These are phyloP conservation scores for Neocucurbitaria cava DNA, from an alignment of 2,329 filamentous ascomycete genomes.

Conservation along the genomic window DNA sequence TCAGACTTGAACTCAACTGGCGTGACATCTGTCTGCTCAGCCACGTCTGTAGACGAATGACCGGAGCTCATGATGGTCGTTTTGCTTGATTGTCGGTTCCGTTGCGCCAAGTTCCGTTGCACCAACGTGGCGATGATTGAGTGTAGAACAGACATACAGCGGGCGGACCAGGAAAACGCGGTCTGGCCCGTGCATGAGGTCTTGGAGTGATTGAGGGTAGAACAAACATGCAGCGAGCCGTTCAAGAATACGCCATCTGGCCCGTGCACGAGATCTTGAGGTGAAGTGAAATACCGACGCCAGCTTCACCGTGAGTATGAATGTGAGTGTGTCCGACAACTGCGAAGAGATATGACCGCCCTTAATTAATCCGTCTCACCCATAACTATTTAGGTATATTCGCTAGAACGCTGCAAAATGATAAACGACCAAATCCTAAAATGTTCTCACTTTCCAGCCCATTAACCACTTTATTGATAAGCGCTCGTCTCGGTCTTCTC, in stretches of 20 bases:
- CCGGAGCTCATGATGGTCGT: neutral
- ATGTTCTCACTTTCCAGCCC: neutral
- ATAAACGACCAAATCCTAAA: neutral
- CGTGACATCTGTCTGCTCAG: neutral
- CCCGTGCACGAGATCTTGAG: neutral
- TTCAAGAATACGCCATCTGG: neutral
- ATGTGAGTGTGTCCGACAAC: too few relatives aligned
- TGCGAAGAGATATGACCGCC: too few relatives aligned
- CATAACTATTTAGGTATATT: constrained; percentile 12
- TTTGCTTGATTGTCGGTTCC: neutral
- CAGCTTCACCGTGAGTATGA: too few relatives aligned
- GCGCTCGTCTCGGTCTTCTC: constrained; percentile 23
- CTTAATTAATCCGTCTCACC: neutral
- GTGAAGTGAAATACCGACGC: too few relatives aligned
- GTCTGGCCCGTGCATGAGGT: neutral
- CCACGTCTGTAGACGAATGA: neutral
- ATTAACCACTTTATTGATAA: constrained; percentile 19
- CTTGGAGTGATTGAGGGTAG: too few relatives aligned
- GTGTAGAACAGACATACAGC: neutral
- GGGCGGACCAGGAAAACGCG: neutral
- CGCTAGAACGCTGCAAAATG: constrained; percentile 22
- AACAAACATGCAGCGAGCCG: neutral
- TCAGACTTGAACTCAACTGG: neutral
- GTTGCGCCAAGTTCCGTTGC: neutral
- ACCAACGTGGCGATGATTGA: neutral